phyloP scores from a whole-genome alignment of 345 rosid genomes.

The Pseudoturritis turrita region DNA sequence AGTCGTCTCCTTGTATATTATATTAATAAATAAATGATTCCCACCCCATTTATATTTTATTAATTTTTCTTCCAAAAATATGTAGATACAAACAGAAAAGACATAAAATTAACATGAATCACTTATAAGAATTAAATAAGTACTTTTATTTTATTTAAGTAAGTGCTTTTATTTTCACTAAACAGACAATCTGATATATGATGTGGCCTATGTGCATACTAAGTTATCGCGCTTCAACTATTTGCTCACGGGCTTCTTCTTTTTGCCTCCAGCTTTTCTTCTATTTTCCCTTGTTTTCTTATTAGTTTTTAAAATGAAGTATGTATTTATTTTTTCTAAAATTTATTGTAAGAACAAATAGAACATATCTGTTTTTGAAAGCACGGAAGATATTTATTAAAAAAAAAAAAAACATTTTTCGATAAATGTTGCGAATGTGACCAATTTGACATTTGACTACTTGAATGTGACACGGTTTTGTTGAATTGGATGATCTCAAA shows the following conservation, averaged over 20 bases:
- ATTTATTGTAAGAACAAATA: neutral
- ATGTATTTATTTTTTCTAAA: neutral
- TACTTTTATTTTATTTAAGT: neutral
- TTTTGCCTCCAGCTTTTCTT: constrained; percentile 19
- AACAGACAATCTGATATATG: neutral
- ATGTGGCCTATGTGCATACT: neutral
- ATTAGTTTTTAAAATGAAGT: neutral
- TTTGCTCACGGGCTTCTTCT: constrained; percentile 24
- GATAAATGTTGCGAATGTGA: neutral
- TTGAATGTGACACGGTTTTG: too few species aligned
- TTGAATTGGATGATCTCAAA: too few species aligned
- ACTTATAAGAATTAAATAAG: neutral
- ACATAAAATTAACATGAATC: neutral
- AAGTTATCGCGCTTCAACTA: constrained; percentile 8
- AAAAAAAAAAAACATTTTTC: neutral
- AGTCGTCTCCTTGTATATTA: constrained; percentile 20
- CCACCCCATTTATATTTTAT: neutral
- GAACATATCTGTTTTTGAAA: neutral
- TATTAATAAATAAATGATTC: neutral
- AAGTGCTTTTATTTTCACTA: neutral
- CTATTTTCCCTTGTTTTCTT: constrained; percentile 1
- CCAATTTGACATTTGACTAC: neutral
- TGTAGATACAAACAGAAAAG: constrained; percentile 12
- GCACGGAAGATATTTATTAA: neutral
- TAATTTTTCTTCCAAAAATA: neutral